Conservation (phyloP, 495 filamentous ascomycete species). For the Margaritispora aquatica region DNA sequence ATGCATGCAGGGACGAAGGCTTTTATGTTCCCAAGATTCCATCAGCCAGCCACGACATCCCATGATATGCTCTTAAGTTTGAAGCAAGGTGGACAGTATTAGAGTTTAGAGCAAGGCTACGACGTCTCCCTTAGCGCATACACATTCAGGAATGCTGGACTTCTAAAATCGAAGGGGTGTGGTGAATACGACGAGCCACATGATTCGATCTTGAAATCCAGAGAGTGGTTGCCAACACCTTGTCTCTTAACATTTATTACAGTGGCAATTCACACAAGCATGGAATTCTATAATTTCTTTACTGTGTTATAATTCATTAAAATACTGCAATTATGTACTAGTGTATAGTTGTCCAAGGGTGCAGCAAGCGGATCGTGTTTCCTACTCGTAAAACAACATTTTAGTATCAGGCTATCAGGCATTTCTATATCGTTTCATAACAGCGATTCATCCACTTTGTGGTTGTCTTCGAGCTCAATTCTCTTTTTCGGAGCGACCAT, state of each 20-base stretch:
- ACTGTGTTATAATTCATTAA: too few relatives aligned
- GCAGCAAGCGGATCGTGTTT: too few relatives aligned
- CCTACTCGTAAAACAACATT: too few relatives aligned
- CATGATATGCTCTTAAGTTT: constrained; percentile 17
- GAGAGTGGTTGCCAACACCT: not conserved
- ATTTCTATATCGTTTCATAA: too few relatives aligned
- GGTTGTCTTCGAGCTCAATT: too few relatives aligned
- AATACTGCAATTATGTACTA: too few relatives aligned
- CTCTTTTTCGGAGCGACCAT: too few relatives aligned
- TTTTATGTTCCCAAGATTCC: constrained; percentile 23
- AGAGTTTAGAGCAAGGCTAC: constrained; percentile 5
- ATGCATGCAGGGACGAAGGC: constrained; percentile 17
- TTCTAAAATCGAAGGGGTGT: not conserved
- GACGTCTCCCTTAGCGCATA: constrained; percentile 16
- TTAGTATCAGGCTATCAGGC: too few relatives aligned
- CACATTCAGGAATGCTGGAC: not conserved
- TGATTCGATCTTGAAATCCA: not conserved
- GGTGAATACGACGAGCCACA: not conserved
- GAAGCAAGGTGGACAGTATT: constrained; percentile 12
- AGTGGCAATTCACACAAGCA: too few relatives aligned
- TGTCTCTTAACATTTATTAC: not conserved
- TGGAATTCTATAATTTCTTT: too few relatives aligned
- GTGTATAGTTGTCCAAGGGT: too few relatives aligned
- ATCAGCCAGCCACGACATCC: constrained; percentile 12
- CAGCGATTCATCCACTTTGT: too few relatives aligned